Conservation (phyloP, 2,329 filamentous ascomycete genomes). For the Alternaria rosae region DNA sequence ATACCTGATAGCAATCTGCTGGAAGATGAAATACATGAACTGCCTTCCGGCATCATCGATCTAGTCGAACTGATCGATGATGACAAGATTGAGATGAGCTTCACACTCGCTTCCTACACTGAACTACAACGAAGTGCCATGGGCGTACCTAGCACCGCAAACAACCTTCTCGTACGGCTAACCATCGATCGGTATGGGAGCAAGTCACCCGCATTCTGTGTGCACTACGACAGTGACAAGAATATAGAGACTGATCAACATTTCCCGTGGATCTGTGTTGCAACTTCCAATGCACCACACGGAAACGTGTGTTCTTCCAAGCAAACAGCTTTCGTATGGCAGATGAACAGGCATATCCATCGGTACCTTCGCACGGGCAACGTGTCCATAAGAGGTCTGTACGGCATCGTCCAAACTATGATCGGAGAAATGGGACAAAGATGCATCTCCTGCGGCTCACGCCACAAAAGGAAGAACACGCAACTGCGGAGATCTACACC, state of each 20-base stretch:
- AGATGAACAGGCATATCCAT: slow-evolving; percentile 32
- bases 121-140: slow-evolving; percentile 36
- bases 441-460: slow-evolving; percentile 37
- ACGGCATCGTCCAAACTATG: slow-evolving; percentile 18
- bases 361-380: slow-evolving; percentile 15
- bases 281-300: slow-evolving; percentile 18
- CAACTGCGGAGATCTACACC: slow-evolving; percentile 34
- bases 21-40: slow-evolving; percentile 35
- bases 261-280: slow-evolving; percentile 26
- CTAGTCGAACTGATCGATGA: slow-evolving; percentile 34
- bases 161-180: slow-evolving; percentile 35
- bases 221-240: slow-evolving; percentile 37
- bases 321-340: slow-evolving; percentile 31
- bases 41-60: slow-evolving; percentile 32
- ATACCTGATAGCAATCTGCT: slow-evolving; percentile 32
- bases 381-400: slow-evolving; percentile 21
- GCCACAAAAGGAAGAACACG: slow-evolving; percentile 19
- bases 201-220: slow-evolving; percentile 32
- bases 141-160: slow-evolving; percentile 31
- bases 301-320: slow-evolving; percentile 27
- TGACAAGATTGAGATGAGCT: slow-evolving; percentile 39
- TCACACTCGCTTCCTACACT: slow-evolving; percentile 31
- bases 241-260: slow-evolving; percentile 23
- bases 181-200: slow-evolving; percentile 15
- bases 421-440: slow-evolving; percentile 18